phyloP scores from a whole-genome alignment of 805 yeast species.

The Yamadazyma phyllophila region DNA sequence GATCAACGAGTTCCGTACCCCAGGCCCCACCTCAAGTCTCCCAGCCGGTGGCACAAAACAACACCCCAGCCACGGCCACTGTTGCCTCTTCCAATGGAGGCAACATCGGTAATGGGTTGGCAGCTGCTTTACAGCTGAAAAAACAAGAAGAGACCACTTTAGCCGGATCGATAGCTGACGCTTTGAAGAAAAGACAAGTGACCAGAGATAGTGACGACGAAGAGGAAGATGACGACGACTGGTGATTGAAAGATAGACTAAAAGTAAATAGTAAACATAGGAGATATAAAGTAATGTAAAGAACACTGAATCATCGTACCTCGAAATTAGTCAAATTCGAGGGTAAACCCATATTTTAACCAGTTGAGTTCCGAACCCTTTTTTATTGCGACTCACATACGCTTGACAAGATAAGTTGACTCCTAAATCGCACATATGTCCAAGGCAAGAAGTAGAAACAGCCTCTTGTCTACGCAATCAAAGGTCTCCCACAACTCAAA shows the following conservation, averaged over 20 bases:
- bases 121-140: slow-evolving; percentile 65
- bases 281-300: neutral
- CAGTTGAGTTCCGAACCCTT: neutral
- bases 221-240: slow-evolving; percentile 61
- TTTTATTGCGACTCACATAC: slow-evolving; percentile 2
- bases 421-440: slow-evolving; percentile 20
- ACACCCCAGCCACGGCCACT: slow-evolving; percentile 20
- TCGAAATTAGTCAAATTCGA: neutral
- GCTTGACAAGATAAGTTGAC: neutral
- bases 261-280: neutral
- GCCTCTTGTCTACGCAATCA: slow-evolving; percentile 24
- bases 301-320: too few relatives aligned
- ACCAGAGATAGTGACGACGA: slow-evolving; percentile 69
- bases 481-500: slow-evolving; percentile 18
- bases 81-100: slow-evolving; percentile 20
- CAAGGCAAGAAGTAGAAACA: slow-evolving; percentile 25
- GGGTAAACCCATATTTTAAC: neutral
- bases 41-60: slow-evolving; percentile 11
- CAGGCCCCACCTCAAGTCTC: slow-evolving; percentile 37
- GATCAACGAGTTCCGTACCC: slow-evolving; percentile 22
- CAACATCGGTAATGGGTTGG: slow-evolving; percentile 54
- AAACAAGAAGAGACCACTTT: slow-evolving; percentile 57
- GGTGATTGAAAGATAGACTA: slow-evolving; percentile 3
- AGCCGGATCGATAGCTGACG: slow-evolving; percentile 88
- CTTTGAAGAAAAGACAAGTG: slow-evolving; percentile 66